These are phyloP conservation scores for Durio zibethinus DNA, from an alignment of 345 rosid species.

Conservation along the genomic window DNA sequence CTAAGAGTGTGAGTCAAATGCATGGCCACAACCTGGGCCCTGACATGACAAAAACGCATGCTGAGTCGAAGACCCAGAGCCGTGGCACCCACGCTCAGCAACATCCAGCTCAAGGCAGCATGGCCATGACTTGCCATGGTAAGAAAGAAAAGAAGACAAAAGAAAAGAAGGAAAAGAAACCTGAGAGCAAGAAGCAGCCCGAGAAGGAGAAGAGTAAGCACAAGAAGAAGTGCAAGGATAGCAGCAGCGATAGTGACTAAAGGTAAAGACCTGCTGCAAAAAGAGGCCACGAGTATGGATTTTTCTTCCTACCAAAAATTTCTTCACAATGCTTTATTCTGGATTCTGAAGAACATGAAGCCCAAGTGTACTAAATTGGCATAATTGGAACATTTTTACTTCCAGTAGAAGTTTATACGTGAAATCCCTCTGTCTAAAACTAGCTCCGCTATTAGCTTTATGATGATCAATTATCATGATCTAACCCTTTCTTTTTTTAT, in stretches of 20 bases:
- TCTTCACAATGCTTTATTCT: too few relatives aligned
- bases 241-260: background rate
- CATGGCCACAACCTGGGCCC: background rate
- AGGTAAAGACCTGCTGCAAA: background rate
- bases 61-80: background rate
- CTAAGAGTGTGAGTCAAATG: background rate
- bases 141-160: background rate
- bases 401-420: background rate
- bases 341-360: too few relatives aligned
- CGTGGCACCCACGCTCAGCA: background rate
- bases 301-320: too few relatives aligned
- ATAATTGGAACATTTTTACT: background rate
- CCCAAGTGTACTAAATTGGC: too few relatives aligned
- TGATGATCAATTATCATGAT: background rate
- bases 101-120: background rate
- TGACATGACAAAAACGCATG: background rate
- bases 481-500: background rate
- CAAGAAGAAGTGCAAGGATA: background rate
- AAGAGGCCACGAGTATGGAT: background rate
- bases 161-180: background rate
- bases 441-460: background rate
- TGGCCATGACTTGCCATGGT: background rate
- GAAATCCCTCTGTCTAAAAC: background rate
- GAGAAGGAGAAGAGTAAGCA: background rate
- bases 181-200: background rate